Evolutionary conservation across 305 asterid species (phyloP).

Genomic region (Fraxinus floribunda): DNA sequence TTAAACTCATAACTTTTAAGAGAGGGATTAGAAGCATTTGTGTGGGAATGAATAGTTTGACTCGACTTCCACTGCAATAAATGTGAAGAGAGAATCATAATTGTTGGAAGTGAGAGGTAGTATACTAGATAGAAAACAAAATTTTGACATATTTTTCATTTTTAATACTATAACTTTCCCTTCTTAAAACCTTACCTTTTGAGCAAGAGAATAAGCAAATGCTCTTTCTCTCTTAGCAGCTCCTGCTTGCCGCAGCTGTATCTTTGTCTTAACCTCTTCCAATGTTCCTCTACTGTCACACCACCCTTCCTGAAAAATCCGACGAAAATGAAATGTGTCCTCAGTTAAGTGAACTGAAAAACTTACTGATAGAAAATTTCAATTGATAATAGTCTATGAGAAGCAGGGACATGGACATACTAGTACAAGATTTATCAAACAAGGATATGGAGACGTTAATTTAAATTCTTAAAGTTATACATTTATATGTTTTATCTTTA

Average conservation of each 20-base stretch:
- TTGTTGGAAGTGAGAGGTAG: not conserved
- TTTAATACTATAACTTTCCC: not conserved
- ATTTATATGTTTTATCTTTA: not conserved
- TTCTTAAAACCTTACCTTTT: conserved; percentile 71
- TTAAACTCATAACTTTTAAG: conserved; percentile 45
- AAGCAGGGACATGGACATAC: not conserved
- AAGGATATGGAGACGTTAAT: not conserved
- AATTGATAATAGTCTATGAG: not conserved
- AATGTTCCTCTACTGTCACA: conserved; percentile 85
- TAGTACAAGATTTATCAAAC: not conserved
- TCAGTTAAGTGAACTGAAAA: not conserved
- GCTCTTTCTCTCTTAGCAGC: conserved; percentile 88
- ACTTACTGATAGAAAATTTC: not conserved
- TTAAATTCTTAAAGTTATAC: not conserved
- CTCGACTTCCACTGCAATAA: conserved; percentile 58
- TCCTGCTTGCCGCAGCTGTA: conserved; percentile 90
- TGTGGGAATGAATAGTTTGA: conserved; percentile 41
- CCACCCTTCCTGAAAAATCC: conserved; percentile 72
- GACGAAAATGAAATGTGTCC: not conserved
- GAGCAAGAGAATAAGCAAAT: conserved; percentile 77
- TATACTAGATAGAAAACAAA: not conserved
- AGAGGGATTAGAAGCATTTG: conserved; percentile 42
- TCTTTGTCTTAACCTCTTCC: conserved; percentile 74
- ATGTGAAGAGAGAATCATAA: not conserved
- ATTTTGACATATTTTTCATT: not conserved